A percentile compares a stretch with the other conserved stretches of the same genome.
Evolutionary conservation across 2,329 filamentous ascomycete species (phyloP).

Genomic region (Fusarium camptoceras): DNA sequence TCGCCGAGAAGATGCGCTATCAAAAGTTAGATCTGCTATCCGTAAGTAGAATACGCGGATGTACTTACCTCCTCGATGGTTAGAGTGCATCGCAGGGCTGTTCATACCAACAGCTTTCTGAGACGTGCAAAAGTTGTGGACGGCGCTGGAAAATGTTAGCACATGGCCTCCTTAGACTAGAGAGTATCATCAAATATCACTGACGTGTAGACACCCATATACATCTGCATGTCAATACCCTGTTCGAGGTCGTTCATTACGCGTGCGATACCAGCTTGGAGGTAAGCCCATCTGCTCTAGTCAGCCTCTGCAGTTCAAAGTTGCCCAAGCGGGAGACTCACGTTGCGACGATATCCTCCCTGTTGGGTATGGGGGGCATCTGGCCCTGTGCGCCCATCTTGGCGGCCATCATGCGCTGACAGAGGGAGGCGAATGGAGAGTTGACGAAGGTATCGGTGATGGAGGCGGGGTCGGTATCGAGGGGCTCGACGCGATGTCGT

Average conservation of each 20-base stretch:
- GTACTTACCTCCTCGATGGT: conserved; percentile 70
- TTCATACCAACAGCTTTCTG: conserved; percentile 85
- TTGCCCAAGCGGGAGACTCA: conserved; percentile 45
- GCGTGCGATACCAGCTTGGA: conserved; percentile 87
- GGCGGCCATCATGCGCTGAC: conserved; percentile 49
- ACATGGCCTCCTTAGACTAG: background rate
- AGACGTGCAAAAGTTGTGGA: conserved; percentile 99
- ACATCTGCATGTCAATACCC: conserved; percentile 94
- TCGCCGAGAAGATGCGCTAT: conserved; percentile 93
- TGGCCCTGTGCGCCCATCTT: conserved; percentile 52
- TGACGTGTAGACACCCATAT: conserved; percentile 97
- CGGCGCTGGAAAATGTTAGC: conserved; percentile 71
- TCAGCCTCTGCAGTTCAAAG: conserved; percentile 37
- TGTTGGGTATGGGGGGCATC: conserved; percentile 70
- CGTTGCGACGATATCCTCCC: conserved; percentile 70
- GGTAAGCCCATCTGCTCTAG: conserved; percentile 80
- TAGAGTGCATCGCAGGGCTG: conserved; percentile 54
- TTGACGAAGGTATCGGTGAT: conserved; percentile 35
- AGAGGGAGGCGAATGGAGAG: conserved; percentile 28
- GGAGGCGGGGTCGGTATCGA: conserved; percentile 45
- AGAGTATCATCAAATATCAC: conserved; percentile 18
- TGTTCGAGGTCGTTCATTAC: conserved; percentile 94
- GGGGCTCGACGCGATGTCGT: conserved; percentile 44
- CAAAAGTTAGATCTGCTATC: conserved; percentile 24
- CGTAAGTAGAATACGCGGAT: background rate